Conservation (phyloP, 441 rosid genomes). For the Pelargonium citronellum region DNA sequence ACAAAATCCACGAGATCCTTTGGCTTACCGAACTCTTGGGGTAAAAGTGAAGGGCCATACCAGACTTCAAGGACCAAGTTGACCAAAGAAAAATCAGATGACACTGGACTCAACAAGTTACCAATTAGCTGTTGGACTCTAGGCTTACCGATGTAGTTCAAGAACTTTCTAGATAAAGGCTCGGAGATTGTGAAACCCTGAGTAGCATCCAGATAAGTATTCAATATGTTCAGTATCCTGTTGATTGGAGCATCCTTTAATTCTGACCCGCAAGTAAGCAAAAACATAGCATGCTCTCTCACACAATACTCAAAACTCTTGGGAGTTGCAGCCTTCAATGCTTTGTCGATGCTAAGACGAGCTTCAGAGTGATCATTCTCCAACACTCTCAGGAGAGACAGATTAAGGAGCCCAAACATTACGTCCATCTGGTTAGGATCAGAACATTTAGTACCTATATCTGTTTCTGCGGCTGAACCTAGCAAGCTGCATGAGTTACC, state of each 20-base stretch:
- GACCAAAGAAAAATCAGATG: conserved; percentile 42
- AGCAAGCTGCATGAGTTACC: conserved; percentile 21
- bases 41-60: conserved; percentile 73
- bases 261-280: conserved; percentile 34
- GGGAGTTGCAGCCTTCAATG: conserved; percentile 47
- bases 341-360: conserved; percentile 45
- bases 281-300: conserved; percentile 64
- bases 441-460: conserved; percentile 23
- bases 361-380: conserved; percentile 51
- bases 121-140: conserved; percentile 54
- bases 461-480: conserved; percentile 32
- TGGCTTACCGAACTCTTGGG: conserved; percentile 38
- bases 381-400: conserved; percentile 52
- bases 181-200: conserved; percentile 33
- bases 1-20: conserved; percentile 76
- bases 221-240: conserved; percentile 46
- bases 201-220: conserved; percentile 45
- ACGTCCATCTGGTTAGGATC: conserved; percentile 38
- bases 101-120: conserved; percentile 51
- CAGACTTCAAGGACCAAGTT: conserved; percentile 65
- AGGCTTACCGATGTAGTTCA: conserved; percentile 48
- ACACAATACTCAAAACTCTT: conserved; percentile 46
- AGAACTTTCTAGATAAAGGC: conserved; percentile 64
- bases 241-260: conserved; percentile 31
- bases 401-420: conserved; percentile 75